Conservation (phyloP, 2,329 filamentous ascomycete species). For the Stachybotrys echinatus region DNA sequence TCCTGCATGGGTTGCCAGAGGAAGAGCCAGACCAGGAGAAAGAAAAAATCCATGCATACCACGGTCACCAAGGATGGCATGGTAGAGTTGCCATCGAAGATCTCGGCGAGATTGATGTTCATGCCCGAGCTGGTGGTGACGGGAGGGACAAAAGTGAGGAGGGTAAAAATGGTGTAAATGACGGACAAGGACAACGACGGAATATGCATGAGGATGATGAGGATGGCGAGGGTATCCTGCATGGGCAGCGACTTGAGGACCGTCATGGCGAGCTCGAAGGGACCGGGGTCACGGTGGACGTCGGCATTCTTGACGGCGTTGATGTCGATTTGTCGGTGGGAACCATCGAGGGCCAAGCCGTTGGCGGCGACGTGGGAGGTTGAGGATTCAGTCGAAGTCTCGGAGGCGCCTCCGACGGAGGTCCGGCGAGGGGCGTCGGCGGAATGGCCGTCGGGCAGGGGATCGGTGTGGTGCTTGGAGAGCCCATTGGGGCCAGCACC, state of each 20-base stretch:
- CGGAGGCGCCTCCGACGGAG: constrained; percentile 49
- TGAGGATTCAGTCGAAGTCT: constrained; percentile 49
- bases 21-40: constrained; percentile 80
- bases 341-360: constrained; percentile 36
- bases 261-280: constrained; percentile 73
- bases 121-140: constrained; percentile 71
- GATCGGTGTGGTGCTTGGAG: constrained; percentile 26
- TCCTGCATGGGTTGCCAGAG: constrained; percentile 84
- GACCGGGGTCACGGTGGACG: constrained; percentile 65
- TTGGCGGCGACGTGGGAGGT: constrained; percentile 30
- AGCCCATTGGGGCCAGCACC: constrained; percentile 20
- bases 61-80: constrained; percentile 84
- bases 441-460: constrained; percentile 32
- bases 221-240: constrained; percentile 91
- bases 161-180: constrained; percentile 88
- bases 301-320: constrained; percentile 63
- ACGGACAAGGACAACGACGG: constrained; percentile 82
- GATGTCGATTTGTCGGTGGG: constrained; percentile 63
- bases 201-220: constrained; percentile 91
- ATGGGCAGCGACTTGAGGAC: constrained; percentile 87
- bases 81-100: constrained; percentile 82
- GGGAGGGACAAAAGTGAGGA: constrained; percentile 86
- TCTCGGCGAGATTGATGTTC: constrained; percentile 80
- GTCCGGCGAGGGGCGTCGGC: constrained; percentile 36
- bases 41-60: constrained; percentile 75